Evolutionary conservation across 257 asterid genomes (phyloP), one percentile per base, ranked within the genome.

Genomic region (Solanum gandarillasii): DNA sequence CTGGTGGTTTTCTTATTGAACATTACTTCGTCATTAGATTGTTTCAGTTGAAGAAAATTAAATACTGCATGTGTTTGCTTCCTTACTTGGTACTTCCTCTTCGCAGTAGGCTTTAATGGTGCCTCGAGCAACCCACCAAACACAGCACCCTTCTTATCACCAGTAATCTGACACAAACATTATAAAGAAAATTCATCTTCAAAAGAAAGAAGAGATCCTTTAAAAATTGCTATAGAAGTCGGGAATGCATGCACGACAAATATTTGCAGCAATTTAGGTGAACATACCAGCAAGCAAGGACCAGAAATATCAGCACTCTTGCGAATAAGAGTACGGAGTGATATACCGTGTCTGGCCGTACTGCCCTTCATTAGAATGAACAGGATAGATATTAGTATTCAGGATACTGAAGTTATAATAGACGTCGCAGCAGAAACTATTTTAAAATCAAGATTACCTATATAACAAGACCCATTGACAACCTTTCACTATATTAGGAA

Each of bases 121-220:
- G 96, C 92, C 82, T 95, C 98, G n/a, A 95, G 95, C 90, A 97
- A 92, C 78, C 98, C 99, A 52, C 99, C 99, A 91, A 97, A 95
- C 70, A 95, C 90, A 20, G 99, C 97, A 91, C 99, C 99, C 90
- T 93, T 90, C 93, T 91, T 97, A 90, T 97, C 98, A 32, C 99
- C 98, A 55, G 98, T 92, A 87, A 97, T 94, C 98, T 97, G 93
- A 89, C 89, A 38, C 34, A 27, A 87, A 73, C 85, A 39, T 67
- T 46, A 73, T 34, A 34, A 29, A 6, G 67, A 86, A 74, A 74
- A n/a, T 55, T 32, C 23, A 52, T 43, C 23, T 75, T 73, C 68
- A 35, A 38, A 67, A n/a, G 12, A 41, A 41, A 20, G 34, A 52
- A 34, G 7, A 48, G 84, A 55, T 71, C 71, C 55, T 58, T 48